Conservation (phyloP, 2,329 filamentous ascomycete species). For the Dactylella cylindrospora region DNA sequence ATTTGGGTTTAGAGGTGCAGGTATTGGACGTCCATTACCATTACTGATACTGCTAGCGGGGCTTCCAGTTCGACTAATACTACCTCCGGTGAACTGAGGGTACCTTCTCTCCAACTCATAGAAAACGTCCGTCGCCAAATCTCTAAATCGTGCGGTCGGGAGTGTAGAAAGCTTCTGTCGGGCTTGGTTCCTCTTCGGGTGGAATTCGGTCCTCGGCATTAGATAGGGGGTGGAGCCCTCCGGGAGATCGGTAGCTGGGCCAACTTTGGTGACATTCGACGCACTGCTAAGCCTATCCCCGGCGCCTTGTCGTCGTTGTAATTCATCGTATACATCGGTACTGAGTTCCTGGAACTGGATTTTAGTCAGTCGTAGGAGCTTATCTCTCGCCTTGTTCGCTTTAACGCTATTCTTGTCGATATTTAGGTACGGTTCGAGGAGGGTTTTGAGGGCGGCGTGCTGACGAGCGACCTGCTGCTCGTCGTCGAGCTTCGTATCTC, state of each 20-base stretch:
- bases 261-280: constrained; percentile 54
- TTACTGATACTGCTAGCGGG: constrained; percentile 57
- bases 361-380: constrained; percentile 81
- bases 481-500: constrained; percentile 55
- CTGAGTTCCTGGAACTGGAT: constrained; percentile 97
- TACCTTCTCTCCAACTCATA: constrained; percentile 90
- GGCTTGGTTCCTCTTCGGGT: constrained; percentile 97
- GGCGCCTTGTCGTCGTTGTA: constrained; percentile 77
- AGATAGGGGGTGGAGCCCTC: constrained; percentile 65
- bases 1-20: constrained; percentile 19
- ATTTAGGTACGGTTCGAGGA: constrained; percentile 47
- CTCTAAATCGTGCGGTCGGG: constrained; percentile 80
- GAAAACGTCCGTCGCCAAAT: constrained; percentile 93
- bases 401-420: constrained; percentile 47
- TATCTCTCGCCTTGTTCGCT: constrained; percentile 89
- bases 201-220: constrained; percentile 82
- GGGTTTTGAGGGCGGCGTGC: constrained; percentile 47
- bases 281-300: constrained; percentile 52
- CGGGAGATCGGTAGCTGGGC: constrained; percentile 56
- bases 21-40: constrained; percentile 32
- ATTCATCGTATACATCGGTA: constrained; percentile 95
- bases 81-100: constrained; percentile 72
- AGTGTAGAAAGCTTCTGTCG: constrained; percentile 90
- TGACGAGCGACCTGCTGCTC: constrained; percentile 59
- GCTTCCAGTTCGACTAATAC: constrained; percentile 69